Evolutionary conservation across 1,284 basidiomycete genomes (phyloP).

Genomic region (Chiua sp.): DNA sequence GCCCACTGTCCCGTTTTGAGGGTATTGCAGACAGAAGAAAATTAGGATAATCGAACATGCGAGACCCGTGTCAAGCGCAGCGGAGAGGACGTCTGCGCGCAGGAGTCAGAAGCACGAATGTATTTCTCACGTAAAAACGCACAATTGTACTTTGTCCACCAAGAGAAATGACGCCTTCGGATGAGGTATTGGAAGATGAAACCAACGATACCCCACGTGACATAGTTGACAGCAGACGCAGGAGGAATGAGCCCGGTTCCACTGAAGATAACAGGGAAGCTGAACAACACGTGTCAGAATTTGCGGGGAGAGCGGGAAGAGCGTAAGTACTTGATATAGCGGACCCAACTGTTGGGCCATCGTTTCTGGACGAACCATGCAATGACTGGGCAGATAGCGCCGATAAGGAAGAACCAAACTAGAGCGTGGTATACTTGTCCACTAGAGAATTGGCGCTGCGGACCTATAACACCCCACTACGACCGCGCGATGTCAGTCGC

Average conservation of each 20-base stretch:
- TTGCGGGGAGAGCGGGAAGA: neutral
- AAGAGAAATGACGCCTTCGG: constrained; percentile 52
- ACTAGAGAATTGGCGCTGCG: constrained; percentile 38
- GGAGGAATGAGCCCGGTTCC: constrained; percentile 59
- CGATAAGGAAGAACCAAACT: constrained; percentile 63
- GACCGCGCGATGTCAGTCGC: neutral
- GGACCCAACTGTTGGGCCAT: constrained; percentile 50
- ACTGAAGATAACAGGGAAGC: constrained; percentile 58
- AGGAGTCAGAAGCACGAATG: neutral
- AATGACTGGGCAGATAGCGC: constrained; percentile 49
- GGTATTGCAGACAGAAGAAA: constrained; percentile 55
- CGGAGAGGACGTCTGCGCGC: constrained; percentile 50
- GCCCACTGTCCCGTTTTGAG: constrained; percentile 50
- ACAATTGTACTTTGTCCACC: constrained; percentile 65
- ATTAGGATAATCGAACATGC: constrained; percentile 50
- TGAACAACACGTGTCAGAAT: constrained; percentile 14
- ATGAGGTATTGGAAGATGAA: constrained; percentile 62
- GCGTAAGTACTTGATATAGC: constrained; percentile 48
- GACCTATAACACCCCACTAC: constrained; percentile 49
- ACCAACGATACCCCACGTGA: constrained; percentile 55
- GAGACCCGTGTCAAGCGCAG: constrained; percentile 55
- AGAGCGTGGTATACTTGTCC: constrained; percentile 39
- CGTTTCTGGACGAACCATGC: constrained; percentile 43
- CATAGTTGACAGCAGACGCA: constrained; percentile 51
- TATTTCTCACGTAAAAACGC: neutral